Percentiles rank a stretch among this genome's conserved stretches.
Conservation (phyloP, 2,329 filamentous ascomycete genomes). For the Knoxdaviesia capensis region DNA sequence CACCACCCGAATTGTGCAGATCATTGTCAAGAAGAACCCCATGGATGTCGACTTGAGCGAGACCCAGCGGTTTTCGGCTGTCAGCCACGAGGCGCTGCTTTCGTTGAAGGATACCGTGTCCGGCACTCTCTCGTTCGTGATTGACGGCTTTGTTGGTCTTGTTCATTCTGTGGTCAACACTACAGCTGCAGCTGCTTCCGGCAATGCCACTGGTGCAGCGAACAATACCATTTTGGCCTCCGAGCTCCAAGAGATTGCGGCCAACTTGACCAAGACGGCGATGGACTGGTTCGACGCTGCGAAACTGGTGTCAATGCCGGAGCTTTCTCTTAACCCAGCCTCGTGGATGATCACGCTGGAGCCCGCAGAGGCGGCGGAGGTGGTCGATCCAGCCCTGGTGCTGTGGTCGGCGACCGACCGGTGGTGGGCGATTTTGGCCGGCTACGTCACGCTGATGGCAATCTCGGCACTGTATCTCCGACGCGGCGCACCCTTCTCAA, state of each 20-base stretch:
- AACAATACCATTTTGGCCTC: background rate
- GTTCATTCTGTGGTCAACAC: too few relatives aligned
- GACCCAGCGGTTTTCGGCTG: conserved; percentile 55
- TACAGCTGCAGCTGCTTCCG: too few relatives aligned
- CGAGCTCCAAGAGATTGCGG: background rate
- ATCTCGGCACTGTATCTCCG: conserved; percentile 63
- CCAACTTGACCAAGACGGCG: background rate
- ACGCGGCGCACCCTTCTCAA: conserved; percentile 47
- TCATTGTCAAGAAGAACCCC: conserved; percentile 28
- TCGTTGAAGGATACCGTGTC: conserved; percentile 23
- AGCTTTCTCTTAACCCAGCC: conserved; percentile 22
- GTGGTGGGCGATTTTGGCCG: conserved; percentile 54
- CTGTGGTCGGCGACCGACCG: conserved; percentile 48
- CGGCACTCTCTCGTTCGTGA: conserved; percentile 1
- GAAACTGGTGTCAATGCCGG: background rate
- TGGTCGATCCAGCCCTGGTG: conserved; percentile 36
- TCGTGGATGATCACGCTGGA: conserved; percentile 39
- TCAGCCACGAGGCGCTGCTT: conserved; percentile 51
- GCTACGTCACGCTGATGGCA: conserved; percentile 60
- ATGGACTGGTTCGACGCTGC: background rate
- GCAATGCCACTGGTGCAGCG: too few relatives aligned
- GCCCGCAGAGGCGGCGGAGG: conserved; percentile 15
- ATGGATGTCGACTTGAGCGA: conserved; percentile 30
- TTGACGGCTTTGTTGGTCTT: background rate
- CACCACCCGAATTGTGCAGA: conserved; percentile 25